phyloP scores from a whole-genome alignment of 768 basidiomycete species.

The Naematelia aurantialba region DNA sequence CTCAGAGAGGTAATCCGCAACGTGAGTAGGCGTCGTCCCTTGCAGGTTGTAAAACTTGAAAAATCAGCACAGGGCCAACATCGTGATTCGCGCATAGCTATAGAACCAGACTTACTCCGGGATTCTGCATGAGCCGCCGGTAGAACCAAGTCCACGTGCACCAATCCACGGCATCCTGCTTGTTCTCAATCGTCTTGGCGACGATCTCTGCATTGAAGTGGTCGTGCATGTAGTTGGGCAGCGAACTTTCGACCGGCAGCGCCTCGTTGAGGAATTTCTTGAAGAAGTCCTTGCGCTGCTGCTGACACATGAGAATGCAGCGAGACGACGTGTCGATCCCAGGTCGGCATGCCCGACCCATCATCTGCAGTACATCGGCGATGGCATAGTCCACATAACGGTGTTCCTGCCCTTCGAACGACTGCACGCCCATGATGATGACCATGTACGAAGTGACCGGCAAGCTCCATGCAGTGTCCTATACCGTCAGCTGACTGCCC shows the following conservation, averaged over 20 bases:
- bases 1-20: constrained; percentile 93
- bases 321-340: constrained; percentile 80
- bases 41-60: constrained; percentile 53
- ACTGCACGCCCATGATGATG: constrained; percentile 98
- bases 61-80: neutral
- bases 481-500: constrained; percentile 4
- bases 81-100: neutral
- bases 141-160: constrained; percentile 98
- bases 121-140: constrained; percentile 94
- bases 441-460: constrained; percentile 96
- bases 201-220: constrained; percentile 98
- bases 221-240: constrained; percentile 89
- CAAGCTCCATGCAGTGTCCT: constrained; percentile 96
- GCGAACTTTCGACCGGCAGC: constrained; percentile 92
- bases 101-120: constrained; percentile 50
- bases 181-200: constrained; percentile 97
- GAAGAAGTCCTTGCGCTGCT: constrained; percentile 97
- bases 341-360: constrained; percentile 95
- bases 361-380: constrained; percentile 98
- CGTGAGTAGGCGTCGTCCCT: constrained; percentile 90
- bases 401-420: constrained; percentile 93
- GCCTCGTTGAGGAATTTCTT: constrained; percentile 97
- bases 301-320: constrained; percentile 95
- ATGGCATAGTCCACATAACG: constrained; percentile 97
- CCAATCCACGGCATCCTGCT: constrained; percentile 89